Evolutionary conservation across 2,329 filamentous ascomycete species (phyloP).

Genomic region (Calycina herbarum): DNA sequence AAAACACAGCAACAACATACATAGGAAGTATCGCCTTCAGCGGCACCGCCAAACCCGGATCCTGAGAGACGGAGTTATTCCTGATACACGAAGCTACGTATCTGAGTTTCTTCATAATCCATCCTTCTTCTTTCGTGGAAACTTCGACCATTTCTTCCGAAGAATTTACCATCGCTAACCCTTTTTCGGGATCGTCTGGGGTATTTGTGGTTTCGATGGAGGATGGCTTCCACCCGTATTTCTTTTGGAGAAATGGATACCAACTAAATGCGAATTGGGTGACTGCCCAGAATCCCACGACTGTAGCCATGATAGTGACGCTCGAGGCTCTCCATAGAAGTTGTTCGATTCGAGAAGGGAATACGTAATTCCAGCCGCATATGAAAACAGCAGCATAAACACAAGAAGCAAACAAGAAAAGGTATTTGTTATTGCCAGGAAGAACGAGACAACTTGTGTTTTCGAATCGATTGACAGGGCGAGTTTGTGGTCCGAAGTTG

Average conservation of each 20-base stretch:
- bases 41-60: neutral
- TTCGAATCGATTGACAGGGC: constrained; percentile 16
- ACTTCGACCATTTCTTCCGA: neutral
- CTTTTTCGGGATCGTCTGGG: neutral
- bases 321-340: neutral
- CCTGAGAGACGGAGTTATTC: neutral
- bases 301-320: neutral
- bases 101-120: neutral
- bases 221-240: neutral
- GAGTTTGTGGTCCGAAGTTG: constrained; percentile 11
- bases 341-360: neutral
- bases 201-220: neutral
- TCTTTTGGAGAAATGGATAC: neutral
- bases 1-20: constrained; percentile 5
- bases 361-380: neutral
- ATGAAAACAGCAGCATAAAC: neutral
- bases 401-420: neutral
- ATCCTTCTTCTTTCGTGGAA: too few relatives aligned
- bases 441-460: constrained; percentile 10
- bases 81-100: neutral
- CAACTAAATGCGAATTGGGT: neutral
- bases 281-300: neutral
- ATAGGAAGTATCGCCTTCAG: constrained; percentile 1
- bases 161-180: neutral
- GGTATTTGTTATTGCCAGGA: neutral